Evolutionary conservation across 2,329 filamentous ascomycete genomes (phyloP), one percentile per base, ranked within the genome.

Genomic region (Aspergillus fijiensis): DNA sequence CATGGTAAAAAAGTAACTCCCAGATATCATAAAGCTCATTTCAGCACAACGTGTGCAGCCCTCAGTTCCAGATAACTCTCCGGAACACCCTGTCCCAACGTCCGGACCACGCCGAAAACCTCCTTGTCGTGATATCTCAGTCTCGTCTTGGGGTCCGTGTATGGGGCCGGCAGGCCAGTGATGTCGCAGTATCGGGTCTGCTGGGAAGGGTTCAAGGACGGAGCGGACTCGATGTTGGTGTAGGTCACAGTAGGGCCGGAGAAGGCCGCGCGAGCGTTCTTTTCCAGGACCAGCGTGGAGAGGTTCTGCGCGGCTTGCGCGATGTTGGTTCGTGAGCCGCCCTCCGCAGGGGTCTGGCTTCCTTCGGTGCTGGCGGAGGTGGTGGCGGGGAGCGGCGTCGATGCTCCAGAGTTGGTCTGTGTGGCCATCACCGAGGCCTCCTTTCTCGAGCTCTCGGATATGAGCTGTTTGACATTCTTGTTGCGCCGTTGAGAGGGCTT

Each of bases 401-500:
- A 91, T 56, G 87, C 84, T 66, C 92, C 92, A 71, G 89, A 93
- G 74, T 91, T 90, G 71, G 89, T 89, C 73, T 91, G 89, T 0
- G 91, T 96, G 16, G 89, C 91, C 71, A 93, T 83, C 39, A 91
- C 84, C 3, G 92, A 96, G n/a, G 92, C 91, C 80, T 98, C 94
- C 72, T 90, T 91, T 68, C 92, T 89, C 23, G 90, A 87, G 12
- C 90, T 91, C 71, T 99, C 95, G 61, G 92, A 90, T 62, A 99
- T 84, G 63, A 99, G 95, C 69, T 96, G 91, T 78, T 98, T 98
- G 78, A 98, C 89, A 77, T 96, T 98, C 82, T 99, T 99, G 85
- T 99, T 99, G 77, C 95, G 91, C 55, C 95, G 92, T 77, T 93
- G 89, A 66, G 94, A 92, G 16, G 95, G 92, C 72, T 91, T 92